Evolutionary conservation across 257 asterid genomes (phyloP).

Genomic region (Phtheirospermum japonicum): DNA sequence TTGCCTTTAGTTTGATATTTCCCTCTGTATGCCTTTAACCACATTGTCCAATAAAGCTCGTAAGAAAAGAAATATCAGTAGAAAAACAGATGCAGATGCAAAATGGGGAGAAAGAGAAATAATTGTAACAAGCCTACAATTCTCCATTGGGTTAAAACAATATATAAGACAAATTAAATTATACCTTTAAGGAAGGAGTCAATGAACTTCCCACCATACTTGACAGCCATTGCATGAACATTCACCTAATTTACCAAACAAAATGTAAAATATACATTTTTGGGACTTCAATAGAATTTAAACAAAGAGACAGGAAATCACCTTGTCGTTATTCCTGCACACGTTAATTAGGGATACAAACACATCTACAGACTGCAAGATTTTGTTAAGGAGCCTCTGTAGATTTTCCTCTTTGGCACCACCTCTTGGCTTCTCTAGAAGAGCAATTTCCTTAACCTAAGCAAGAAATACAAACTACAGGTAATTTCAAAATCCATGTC

Average conservation of each 20-base stretch:
- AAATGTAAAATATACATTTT: constrained; percentile 22
- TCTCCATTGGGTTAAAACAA: constrained; percentile 16
- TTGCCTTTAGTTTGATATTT: neutral
- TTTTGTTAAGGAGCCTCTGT: constrained; percentile 52
- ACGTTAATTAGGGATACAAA: constrained; percentile 59
- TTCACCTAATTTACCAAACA: constrained; percentile 48
- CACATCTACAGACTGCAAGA: constrained; percentile 66
- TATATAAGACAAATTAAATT: constrained; percentile 7
- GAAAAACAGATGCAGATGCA: constrained; percentile 4
- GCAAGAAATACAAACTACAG: constrained; percentile 22
- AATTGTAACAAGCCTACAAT: constrained; percentile 9
- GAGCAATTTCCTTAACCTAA: constrained; percentile 63
- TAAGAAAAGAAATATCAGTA: constrained; percentile 4
- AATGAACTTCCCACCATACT: constrained; percentile 81
- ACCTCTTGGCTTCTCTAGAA: constrained; percentile 53
- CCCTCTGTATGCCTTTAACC: neutral
- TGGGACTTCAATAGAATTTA: constrained; percentile 11
- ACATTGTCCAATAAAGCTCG: neutral
- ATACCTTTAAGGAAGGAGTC: constrained; percentile 85
- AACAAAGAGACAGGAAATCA: constrained; percentile 23
- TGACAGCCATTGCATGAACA: constrained; percentile 76
- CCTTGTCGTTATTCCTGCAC: constrained; percentile 76
- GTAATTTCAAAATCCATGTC: neutral
- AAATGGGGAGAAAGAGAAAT: neutral
- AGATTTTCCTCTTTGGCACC: constrained; percentile 45